Evolutionary conservation across 176 grass and related monocot genomes (phyloP), one percentile per base, ranked within the genome.

Genomic region (Raddia guianensis): DNA sequence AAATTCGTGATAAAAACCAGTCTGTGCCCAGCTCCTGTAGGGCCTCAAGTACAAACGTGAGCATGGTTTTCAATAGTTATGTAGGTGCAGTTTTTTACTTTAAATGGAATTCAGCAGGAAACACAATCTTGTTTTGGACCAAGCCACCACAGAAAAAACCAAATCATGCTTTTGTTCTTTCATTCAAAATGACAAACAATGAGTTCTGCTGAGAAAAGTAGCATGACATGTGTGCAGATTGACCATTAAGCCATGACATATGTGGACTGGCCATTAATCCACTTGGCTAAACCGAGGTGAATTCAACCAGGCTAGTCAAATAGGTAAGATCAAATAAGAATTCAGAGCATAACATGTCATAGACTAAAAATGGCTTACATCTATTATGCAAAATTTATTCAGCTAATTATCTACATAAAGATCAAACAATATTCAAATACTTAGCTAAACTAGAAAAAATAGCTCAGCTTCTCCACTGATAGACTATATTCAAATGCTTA

Each of bases 141-240:
- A 74, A 72, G 10, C 6, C 21, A 81, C 9, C 15, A 78, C 27
- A 51, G 2, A 54, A 11, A 66, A 75, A 64, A 67, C 10, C 4
- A 3, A 83, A 40, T 19, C 47, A 8, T 47, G 12, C 7, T 69
- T 20, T 46, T 37, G 9, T 12, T 75, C 77, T 55, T 55, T 60
- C 35, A 56, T 27, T 47, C 77, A 75, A 65, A 83, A 80, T 56
- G 15, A 15, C 2, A 35, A 85, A 63, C 10, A 43, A 53, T 51
- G 3, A 37, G 47, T 9, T 63, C 12, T 7, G 6, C 63, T 51
- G 33, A 51, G 5, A 78, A 5, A 71, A 71, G 53, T 77, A 10
- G 45, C 44, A 70, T 11, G 9, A 78, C 63, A 58, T 40, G 46
- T 78, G 66, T 32, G n/a, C 53, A 33, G 46, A 33, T 16, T 73